A percentile compares a stretch with the other conserved stretches of the same genome.
These are phyloP conservation scores for Ustilago xerochloae DNA, from an alignment of 1,284 basidiomycete genomes.

Conservation along the genomic window DNA sequence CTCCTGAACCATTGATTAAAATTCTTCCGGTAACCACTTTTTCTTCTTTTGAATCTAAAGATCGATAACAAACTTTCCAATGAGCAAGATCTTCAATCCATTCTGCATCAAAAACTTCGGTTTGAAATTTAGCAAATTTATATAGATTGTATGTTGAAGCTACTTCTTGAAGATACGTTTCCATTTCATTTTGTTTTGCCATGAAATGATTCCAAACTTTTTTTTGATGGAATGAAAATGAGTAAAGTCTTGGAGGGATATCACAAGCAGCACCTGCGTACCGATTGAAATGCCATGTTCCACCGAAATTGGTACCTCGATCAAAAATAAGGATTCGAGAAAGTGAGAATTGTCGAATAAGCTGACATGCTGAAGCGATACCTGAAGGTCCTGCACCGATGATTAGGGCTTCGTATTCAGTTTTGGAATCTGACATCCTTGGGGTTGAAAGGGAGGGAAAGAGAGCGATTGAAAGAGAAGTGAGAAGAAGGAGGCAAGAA, in stretches of 20 bases:
- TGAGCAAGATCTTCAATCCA: constrained; percentile 38
- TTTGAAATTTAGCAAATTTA: constrained; percentile 27
- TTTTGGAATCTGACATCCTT: constrained; percentile 14
- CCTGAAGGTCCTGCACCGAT: constrained; percentile 45
- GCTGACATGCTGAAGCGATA: constrained; percentile 33
- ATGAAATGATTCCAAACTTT: constrained; percentile 31
- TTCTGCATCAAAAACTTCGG: constrained; percentile 34
- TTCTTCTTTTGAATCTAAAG: neutral
- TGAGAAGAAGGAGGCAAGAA: no score
- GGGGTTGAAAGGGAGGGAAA: neutral
- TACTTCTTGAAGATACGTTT: constrained; percentile 38
- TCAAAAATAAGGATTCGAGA: constrained; percentile 41
- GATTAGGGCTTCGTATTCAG: constrained; percentile 44
- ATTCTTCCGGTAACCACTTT: constrained; percentile 24
- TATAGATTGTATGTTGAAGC: constrained; percentile 27
- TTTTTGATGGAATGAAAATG: constrained; percentile 40
- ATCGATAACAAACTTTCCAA: constrained; percentile 46
- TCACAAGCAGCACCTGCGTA: constrained; percentile 56
- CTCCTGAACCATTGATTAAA: constrained; percentile 41
- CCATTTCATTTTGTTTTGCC: constrained; percentile 42
- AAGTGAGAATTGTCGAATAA: constrained; percentile 32
- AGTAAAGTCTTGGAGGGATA: constrained; percentile 55
- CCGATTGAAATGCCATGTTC: constrained; percentile 51
- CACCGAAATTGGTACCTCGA: constrained; percentile 27
- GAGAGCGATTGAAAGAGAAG: neutral